Percentiles rank a stretch among this genome's conserved stretches.
These are phyloP conservation scores for Dittrichia graveolens DNA, from an alignment of 129 eudicot genomes.

Conservation along the genomic window DNA sequence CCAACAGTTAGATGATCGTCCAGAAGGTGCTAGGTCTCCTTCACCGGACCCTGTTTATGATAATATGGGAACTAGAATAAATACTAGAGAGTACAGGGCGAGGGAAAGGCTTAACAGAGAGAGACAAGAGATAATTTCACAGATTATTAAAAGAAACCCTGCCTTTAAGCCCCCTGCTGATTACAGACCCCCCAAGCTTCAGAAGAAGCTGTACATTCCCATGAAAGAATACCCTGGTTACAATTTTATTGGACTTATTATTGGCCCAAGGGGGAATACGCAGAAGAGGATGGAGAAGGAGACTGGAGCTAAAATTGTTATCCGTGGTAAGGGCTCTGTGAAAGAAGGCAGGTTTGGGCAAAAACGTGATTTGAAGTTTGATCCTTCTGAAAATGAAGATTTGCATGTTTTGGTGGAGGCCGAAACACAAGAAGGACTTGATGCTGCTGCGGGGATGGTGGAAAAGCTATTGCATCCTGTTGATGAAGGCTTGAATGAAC, in stretches of 20 bases:
- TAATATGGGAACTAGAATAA: conserved; percentile 79
- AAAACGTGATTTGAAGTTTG: conserved; percentile 71
- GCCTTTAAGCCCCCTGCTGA: conserved; percentile 91
- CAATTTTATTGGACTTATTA: conserved; percentile 84
- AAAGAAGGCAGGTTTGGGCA: conserved; percentile 87
- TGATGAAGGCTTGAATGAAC: conserved; percentile 88
- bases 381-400: conserved; percentile 83
- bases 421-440: conserved; percentile 78
- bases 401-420: conserved; percentile 92
- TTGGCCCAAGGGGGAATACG: conserved; percentile 93
- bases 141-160: conserved; percentile 79
- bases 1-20: conserved; percentile 69
- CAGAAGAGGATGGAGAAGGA: conserved; percentile 97
- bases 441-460: conserved; percentile 92
- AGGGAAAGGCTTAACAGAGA: conserved; percentile 78
- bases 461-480: conserved; percentile 94
- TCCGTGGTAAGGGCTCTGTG: conserved; percentile 81
- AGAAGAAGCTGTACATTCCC: conserved; percentile 81
- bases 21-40: conserved; percentile 89
- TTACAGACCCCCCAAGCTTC: conserved; percentile 86
- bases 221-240: conserved; percentile 91
- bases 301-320: conserved; percentile 91
- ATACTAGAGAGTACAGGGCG: conserved; percentile 87
- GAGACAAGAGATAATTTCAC: conserved; percentile 78
- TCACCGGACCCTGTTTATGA: conserved; percentile 91